phyloP scores from a whole-genome alignment of 768 basidiomycete species.

The Cyclocybe aegerita region DNA sequence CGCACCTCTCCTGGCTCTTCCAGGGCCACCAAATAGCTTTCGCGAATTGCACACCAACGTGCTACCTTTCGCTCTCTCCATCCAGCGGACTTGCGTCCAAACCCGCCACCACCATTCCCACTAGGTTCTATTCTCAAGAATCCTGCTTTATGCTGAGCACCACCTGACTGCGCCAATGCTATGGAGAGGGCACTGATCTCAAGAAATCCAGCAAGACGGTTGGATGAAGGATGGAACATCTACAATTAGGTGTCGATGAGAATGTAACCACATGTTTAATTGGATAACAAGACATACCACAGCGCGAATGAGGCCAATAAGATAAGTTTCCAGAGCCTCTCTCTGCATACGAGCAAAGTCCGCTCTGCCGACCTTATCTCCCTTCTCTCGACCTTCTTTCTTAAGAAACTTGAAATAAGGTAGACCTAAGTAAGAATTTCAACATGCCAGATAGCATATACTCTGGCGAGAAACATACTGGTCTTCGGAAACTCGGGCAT shows the following conservation, averaged over 20 bases:
- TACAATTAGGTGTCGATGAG: conserved; percentile 24
- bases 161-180: conserved; percentile 74
- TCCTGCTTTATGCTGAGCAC: conserved; percentile 90
- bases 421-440: conserved; percentile 48
- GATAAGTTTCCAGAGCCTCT: conserved; percentile 82
- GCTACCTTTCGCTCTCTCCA: conserved; percentile 62
- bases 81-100: conserved; percentile 64
- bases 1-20: conserved; percentile 84
- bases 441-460: neutral
- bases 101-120: conserved; percentile 51
- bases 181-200: conserved; percentile 91
- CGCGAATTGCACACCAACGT: conserved; percentile 90
- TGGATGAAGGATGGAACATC: conserved; percentile 96
- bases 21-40: conserved; percentile 86
- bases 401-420: conserved; percentile 89
- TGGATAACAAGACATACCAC: conserved; percentile 58
- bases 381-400: conserved; percentile 53
- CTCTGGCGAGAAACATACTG: conserved; percentile 37
- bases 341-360: conserved; percentile 85
- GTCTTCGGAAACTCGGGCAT: conserved; percentile 93
- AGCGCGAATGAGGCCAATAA: conserved; percentile 83
- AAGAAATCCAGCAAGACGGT: conserved; percentile 85
- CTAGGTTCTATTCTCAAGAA: conserved; percentile 61
- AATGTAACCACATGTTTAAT: neutral
- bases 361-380: conserved; percentile 52